Conservation (phyloP, 2,329 filamentous ascomycete species). For the Pseudogymnoascus sp. region DNA sequence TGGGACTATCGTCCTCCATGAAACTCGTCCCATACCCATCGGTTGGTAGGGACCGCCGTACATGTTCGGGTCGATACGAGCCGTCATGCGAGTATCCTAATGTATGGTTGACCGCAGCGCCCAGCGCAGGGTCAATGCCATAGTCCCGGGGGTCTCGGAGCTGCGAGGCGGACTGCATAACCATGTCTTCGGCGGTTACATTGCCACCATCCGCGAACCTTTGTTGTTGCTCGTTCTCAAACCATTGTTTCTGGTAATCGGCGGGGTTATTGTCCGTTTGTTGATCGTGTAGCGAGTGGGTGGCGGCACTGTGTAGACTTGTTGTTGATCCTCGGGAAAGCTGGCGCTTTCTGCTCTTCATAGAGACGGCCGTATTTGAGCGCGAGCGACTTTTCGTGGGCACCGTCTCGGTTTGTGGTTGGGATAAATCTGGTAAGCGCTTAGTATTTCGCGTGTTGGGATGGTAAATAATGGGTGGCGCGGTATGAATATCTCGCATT, state of each 20-base stretch:
- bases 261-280: slow-evolving; percentile 18
- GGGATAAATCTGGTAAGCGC: slow-evolving; percentile 18
- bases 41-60: slow-evolving; percentile 44
- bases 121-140: slow-evolving; percentile 42
- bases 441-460: slow-evolving; percentile 6
- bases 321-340: slow-evolving; percentile 40
- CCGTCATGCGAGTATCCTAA: slow-evolving; percentile 37
- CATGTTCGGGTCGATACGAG: slow-evolving; percentile 27
- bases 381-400: slow-evolving; percentile 34
- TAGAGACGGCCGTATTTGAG: slow-evolving; percentile 37
- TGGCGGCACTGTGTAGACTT: slow-evolving; percentile 32
- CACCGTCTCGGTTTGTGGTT: slow-evolving; percentile 27
- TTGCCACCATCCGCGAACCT: slow-evolving; percentile 23
- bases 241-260: slow-evolving; percentile 27
- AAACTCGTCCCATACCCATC: slow-evolving; percentile 49
- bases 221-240: slow-evolving; percentile 24
- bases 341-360: slow-evolving; percentile 34
- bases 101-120: slow-evolving; percentile 36
- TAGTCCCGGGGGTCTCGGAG: slow-evolving; percentile 44
- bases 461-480: slow-evolving; percentile 5
- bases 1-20: slow-evolving; percentile 49
- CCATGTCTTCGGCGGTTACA: slow-evolving; percentile 51
- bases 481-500: background rate
- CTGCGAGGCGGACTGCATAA: slow-evolving; percentile 49
- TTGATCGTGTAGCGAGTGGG: slow-evolving; percentile 25